A percentile compares a stretch with the other conserved stretches of the same genome.
Evolutionary conservation across 208 protist genomes (phyloP).

Genomic region (Trichomonas tenax): DNA sequence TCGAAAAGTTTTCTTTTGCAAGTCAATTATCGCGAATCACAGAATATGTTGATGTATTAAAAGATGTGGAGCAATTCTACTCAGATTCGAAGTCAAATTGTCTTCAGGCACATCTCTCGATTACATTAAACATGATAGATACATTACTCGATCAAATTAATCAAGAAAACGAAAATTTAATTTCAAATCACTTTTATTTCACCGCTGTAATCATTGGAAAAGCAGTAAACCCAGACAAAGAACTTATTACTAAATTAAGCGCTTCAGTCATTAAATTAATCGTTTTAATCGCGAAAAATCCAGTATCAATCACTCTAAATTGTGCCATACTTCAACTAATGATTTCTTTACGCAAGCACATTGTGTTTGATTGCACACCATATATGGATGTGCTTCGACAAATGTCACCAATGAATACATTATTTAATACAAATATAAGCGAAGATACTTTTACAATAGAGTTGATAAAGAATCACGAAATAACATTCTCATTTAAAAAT

Average conservation of each 20-base stretch:
- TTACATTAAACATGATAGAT: background rate
- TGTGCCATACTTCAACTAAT: background rate
- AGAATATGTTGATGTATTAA: background rate
- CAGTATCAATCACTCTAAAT: background rate
- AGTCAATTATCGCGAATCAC: background rate
- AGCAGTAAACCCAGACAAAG: background rate
- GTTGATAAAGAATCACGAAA: background rate
- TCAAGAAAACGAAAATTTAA: background rate
- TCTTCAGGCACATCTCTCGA: background rate
- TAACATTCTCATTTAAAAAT: background rate
- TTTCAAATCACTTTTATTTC: background rate
- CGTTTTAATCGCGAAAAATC: background rate
- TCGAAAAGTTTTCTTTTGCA: background rate
- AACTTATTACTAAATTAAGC: background rate
- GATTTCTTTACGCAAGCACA: background rate
- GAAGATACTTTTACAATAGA: background rate
- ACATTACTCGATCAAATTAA: background rate
- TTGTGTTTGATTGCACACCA: background rate
- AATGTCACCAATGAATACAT: background rate
- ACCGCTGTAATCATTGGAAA: background rate
- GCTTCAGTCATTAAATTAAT: background rate
- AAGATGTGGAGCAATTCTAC: background rate
- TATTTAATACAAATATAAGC: background rate
- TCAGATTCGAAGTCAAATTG: background rate
- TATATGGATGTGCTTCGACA: background rate